phyloP scores from a whole-genome alignment of 192 early-diverging fungal genomes.

The Coemansia sp. region DNA sequence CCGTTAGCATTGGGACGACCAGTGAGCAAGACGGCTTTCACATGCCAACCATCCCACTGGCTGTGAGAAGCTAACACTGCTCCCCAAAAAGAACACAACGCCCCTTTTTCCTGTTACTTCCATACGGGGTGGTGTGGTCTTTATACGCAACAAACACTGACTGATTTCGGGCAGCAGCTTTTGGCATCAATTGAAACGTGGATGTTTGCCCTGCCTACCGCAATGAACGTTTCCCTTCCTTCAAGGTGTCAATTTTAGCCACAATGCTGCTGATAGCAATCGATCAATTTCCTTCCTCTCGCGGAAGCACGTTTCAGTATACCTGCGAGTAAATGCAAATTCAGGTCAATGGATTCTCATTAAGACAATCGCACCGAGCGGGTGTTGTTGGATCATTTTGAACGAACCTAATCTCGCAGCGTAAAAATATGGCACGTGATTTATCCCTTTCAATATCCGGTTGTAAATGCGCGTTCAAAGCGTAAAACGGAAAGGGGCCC shows the following conservation, averaged over 20 bases:
- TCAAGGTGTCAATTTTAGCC: neutral
- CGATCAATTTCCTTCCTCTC: neutral
- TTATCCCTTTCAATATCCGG: neutral
- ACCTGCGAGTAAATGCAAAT: too few species aligned
- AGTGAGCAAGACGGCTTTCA: conserved; percentile 6
- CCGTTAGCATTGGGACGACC: conserved; percentile 3
- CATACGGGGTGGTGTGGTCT: neutral
- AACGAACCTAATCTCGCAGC: neutral
- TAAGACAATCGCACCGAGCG: too few species aligned
- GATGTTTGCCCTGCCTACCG: conserved; percentile 6
- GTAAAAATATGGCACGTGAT: neutral
- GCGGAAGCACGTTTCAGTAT: neutral
- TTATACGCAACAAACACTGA: neutral
- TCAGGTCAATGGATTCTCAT: too few species aligned
- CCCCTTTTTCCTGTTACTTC: neutral
- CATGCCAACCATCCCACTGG: neutral
- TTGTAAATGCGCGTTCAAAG: neutral
- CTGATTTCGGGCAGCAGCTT: neutral
- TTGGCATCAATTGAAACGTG: conserved; percentile 1
- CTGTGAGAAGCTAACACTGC: neutral
- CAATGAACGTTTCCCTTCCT: neutral
- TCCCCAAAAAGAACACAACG: neutral
- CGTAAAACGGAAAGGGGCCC: neutral
- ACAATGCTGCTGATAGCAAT: neutral
- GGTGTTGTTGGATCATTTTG: neutral